Evolutionary conservation across 805 yeast genomes (phyloP).

Genomic region (Candida dendrica): DNA sequence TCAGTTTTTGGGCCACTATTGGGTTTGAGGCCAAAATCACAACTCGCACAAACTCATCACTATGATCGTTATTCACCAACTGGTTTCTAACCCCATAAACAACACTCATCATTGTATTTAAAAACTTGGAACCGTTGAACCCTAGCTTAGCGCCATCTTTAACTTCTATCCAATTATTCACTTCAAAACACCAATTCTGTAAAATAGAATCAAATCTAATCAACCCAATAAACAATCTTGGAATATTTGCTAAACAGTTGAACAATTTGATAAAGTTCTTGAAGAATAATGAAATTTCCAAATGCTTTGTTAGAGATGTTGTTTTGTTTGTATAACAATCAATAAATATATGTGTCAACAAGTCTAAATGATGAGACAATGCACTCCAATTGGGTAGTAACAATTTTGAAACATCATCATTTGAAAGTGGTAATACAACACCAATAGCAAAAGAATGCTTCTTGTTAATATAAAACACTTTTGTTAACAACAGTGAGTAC

Average conservation of each 20-base stretch:
- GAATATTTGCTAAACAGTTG: slow-evolving; percentile 23
- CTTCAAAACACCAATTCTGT: slow-evolving; percentile 31
- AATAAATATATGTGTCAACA: slow-evolving; percentile 20
- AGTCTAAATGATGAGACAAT: slow-evolving; percentile 21
- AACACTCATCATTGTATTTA: slow-evolving; percentile 14
- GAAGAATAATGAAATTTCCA: slow-evolving; percentile 20
- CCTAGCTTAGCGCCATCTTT: slow-evolving; percentile 31
- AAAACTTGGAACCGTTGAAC: slow-evolving; percentile 14
- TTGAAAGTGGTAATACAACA: slow-evolving; percentile 21
- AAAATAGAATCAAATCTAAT: slow-evolving; percentile 20
- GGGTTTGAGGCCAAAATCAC: slow-evolving; percentile 55
- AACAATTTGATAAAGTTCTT: slow-evolving; percentile 24
- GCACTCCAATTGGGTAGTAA: slow-evolving; percentile 27
- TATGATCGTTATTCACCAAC: slow-evolving; percentile 5
- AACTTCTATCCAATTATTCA: slow-evolving; percentile 34
- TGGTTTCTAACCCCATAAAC: slow-evolving; percentile 10
- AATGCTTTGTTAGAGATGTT: slow-evolving; percentile 5
- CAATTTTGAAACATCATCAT: slow-evolving; percentile 18
- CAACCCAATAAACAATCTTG: slow-evolving; percentile 29
- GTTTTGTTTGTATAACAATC: slow-evolving; percentile 11
- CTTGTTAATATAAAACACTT: slow-evolving; percentile 22
- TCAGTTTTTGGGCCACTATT: slow-evolving; percentile 50
- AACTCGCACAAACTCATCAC: slow-evolving; percentile 34
- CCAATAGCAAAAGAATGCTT: slow-evolving; percentile 26
- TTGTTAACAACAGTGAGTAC: slow-evolving; percentile 24